Conservation (phyloP, 305 asterid genomes). For the Rubia balearica region DNA sequence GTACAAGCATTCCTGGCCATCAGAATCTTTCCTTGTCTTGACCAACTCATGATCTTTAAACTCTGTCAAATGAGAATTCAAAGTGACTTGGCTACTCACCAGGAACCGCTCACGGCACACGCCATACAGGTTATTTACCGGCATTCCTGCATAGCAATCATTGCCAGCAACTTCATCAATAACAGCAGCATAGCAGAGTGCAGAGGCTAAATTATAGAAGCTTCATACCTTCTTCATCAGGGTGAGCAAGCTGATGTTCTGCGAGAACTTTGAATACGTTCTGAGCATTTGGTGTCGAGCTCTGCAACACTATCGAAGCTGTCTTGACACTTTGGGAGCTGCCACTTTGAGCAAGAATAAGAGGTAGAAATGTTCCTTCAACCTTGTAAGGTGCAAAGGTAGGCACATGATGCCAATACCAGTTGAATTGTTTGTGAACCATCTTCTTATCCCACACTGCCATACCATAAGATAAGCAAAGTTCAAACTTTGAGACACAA, state of each 20-base stretch:
- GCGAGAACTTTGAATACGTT: conserved; percentile 77
- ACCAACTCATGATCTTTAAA: conserved; percentile 90
- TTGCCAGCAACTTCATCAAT: background rate
- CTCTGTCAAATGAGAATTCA: conserved; percentile 86
- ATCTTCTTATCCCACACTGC: conserved; percentile 94
- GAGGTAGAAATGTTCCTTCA: conserved; percentile 72
- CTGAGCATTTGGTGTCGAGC: conserved; percentile 91
- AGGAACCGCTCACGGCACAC: conserved; percentile 66
- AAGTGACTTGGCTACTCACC: conserved; percentile 81
- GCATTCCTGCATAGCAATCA: conserved; percentile 58
- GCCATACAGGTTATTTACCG: conserved; percentile 49
- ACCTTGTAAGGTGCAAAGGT: conserved; percentile 80
- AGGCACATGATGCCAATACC: conserved; percentile 96
- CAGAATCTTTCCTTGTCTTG: conserved; percentile 65
- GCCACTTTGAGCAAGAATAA: conserved; percentile 68
- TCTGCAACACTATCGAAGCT: conserved; percentile 81
- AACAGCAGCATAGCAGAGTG: conserved; percentile 3
- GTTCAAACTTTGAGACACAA: background rate
- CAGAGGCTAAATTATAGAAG: conserved; percentile 9
- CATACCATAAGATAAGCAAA: conserved; percentile 13
- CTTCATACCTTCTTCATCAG: conserved; percentile 78
- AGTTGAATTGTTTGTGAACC: conserved; percentile 91
- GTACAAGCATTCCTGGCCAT: conserved; percentile 77
- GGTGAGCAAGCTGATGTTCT: conserved; percentile 68
- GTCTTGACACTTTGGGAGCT: conserved; percentile 70